Base-by-base conservation (phyloP, 2,329 filamentous ascomycete genomes). In the Calonectria henricotiae region DNA sequence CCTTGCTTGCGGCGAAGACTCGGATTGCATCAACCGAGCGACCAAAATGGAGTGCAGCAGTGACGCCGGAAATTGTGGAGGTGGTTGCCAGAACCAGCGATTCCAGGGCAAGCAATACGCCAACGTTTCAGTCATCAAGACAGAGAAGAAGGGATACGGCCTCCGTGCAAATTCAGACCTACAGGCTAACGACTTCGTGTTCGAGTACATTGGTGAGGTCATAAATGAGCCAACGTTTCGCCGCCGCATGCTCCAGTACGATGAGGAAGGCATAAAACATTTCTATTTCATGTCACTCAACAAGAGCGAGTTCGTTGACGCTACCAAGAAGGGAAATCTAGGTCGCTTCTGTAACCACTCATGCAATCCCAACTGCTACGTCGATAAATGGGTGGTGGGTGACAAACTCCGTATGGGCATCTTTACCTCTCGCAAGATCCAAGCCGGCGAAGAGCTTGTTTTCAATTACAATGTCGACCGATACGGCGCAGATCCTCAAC, bases 381-480 rank as follows among this genome's bases (percentile, higher is more conserved):
- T 99, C 73, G 96, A 99, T 87, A 99, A 99, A 85, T 99, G 96
- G 96, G 95, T 98, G 69, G 95, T 99, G 39, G 95, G 95, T 20
- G 94, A 97, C 78, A 98, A 98, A 85, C 87, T 98, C 80, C 95
- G 96, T 78, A 99, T 99, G 96, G 96, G 96, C 78, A 98, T 99
- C 76, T 99, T 99, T 85, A 94, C 95, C 77, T 90, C 94, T 83
- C 94, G 95, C 74, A 87, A 89, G 78, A 92, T 99, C 80, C 91
- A 91, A 79, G 91, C 93, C 20, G 96, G 96, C 66, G 96, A 99
- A 82, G 96, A 99, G 82, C 86, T 99, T 67, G 95, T 98, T 25
- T 99, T 99, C 87, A 98, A 99, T 86, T 99, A 99, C 89, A 99
- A 99, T 78, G 96, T 99, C 74, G 96, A 99, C 83, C 92, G 96